A percentile compares a stretch with the other conserved stretches of the same genome.
phyloP scores from a whole-genome alignment of 1,284 basidiomycete genomes.

The Rhodotorula sp. region DNA sequence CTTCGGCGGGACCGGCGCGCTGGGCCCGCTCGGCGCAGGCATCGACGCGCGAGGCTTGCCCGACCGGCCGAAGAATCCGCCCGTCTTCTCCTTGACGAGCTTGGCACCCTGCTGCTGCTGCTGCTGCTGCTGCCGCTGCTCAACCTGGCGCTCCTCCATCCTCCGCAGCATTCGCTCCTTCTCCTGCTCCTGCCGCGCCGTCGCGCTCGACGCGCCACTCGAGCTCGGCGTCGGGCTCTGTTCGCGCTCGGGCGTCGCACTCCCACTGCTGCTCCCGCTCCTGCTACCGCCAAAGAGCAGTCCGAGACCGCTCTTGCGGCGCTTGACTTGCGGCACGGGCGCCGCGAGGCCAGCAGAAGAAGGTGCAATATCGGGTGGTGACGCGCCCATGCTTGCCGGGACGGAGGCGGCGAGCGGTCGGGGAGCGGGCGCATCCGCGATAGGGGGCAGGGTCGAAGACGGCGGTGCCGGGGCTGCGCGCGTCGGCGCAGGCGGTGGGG shows the following conservation, averaged over 20 bases:
- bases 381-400: constrained; percentile 1
- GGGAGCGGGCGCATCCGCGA: not conserved
- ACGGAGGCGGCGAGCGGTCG: not conserved
- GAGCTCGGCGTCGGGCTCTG: not conserved
- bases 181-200: not conserved
- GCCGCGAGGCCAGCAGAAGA: not conserved
- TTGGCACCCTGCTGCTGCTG: not conserved
- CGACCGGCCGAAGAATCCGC: constrained; percentile 3
- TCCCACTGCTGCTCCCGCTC: not conserved
- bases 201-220: not conserved
- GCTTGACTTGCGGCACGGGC: constrained; percentile 11
- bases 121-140: not conserved
- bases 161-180: not conserved
- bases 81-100: not conserved
- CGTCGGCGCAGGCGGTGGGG: not conserved
- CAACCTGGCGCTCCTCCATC: not conserved
- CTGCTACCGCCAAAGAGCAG: constrained; percentile 4
- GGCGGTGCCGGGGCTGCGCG: not conserved
- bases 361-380: not conserved
- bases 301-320: constrained; percentile 25
- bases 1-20: not conserved
- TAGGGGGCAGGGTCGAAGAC: not conserved
- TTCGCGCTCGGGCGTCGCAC: not conserved
- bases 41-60: not conserved
- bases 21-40: not conserved